phyloP scores from a whole-genome alignment of 371 early-diverging fungal genomes.

The Circinella minor region DNA sequence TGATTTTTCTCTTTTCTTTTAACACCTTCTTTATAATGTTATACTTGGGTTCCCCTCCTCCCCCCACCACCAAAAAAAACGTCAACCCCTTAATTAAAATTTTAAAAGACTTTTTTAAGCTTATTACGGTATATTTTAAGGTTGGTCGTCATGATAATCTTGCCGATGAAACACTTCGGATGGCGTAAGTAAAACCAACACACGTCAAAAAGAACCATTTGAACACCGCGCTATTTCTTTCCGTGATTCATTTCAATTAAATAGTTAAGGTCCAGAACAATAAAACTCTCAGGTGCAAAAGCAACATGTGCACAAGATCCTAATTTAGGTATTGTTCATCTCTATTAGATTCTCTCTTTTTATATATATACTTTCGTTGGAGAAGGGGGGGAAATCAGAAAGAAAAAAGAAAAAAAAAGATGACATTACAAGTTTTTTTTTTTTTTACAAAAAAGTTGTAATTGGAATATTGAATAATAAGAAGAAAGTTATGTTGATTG shows the following conservation, averaged over 20 bases:
- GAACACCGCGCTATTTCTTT: not conserved
- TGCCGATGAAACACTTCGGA: slow-evolving; percentile 11
- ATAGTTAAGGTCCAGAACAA: slow-evolving; percentile 8
- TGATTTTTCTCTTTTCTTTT: too few species aligned
- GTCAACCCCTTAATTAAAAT: too few species aligned
- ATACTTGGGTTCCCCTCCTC: too few species aligned
- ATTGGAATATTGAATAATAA: too few species aligned
- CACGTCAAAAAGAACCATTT: slow-evolving; percentile 1
- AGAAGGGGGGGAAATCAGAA: not conserved
- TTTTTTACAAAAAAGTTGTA: too few species aligned
- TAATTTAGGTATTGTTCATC: not conserved
- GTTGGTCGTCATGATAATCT: slow-evolving; percentile 9
- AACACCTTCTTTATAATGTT: too few species aligned
- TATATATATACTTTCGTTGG: not conserved
- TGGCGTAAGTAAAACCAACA: not conserved
- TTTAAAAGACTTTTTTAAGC: too few species aligned
- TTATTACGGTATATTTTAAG: not conserved
- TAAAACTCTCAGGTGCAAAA: not conserved
- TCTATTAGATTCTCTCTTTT: too few species aligned
- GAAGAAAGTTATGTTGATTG: not conserved
- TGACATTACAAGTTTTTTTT: too few species aligned
- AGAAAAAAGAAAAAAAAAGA: too few species aligned
- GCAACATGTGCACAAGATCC: slow-evolving; percentile 10
- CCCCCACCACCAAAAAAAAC: not conserved
- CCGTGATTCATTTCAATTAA: not conserved